Base-by-base conservation (phyloP, 23 red algal species). In the Rhodosorus marinus region DNA sequence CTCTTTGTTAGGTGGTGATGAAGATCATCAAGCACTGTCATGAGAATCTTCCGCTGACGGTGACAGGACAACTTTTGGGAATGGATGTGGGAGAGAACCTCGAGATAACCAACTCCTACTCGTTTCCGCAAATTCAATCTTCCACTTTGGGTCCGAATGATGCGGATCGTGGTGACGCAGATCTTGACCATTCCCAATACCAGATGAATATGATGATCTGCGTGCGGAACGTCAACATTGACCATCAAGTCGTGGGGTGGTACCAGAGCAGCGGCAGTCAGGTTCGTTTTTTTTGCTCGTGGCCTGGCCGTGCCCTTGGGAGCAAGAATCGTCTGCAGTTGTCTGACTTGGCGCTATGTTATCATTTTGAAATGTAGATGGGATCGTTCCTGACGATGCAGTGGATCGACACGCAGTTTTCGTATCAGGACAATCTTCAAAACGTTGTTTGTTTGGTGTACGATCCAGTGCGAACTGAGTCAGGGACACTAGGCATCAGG, bases 321-420 rank as follows among this genome's bases (percentile, higher is more conserved):
- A n/a, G n/a, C n/a, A n/a, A n/a, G n/a, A n/a, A n/a, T n/a, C n/a
- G n/a, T n/a, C n/a, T n/a, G n/a, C n/a, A n/a, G n/a, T n/a, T n/a
- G n/a, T n/a, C n/a, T n/a, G n/a, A n/a, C n/a, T n/a, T n/a, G n/a
- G n/a, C n/a, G n/a, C n/a, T n/a, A n/a, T n/a, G n/a, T n/a, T n/a
- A n/a, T n/a, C n/a, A n/a, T n/a, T n/a, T n/a, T n/a, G n/a, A n/a
- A n/a, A n/a, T n/a, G n/a, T n/a, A n/a, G 55, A 71, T 78, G 72
- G 70, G 76, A 20, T 85, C 90, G 8, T 98, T 98, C 40, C 57
- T 98, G 24, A 85, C 78, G 24, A 25, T 57, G 8, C 68, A 79
- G 27, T 98, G 90, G 90, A 81, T 82, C 33, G 90, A 98, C 47
- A 98, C 77, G n/a, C 90, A 98, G 31, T 84, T 70, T 29, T 72